Evolutionary conservation across 2,329 filamentous ascomycete genomes (phyloP).

Genomic region (Sordariomycetes sp.): DNA sequence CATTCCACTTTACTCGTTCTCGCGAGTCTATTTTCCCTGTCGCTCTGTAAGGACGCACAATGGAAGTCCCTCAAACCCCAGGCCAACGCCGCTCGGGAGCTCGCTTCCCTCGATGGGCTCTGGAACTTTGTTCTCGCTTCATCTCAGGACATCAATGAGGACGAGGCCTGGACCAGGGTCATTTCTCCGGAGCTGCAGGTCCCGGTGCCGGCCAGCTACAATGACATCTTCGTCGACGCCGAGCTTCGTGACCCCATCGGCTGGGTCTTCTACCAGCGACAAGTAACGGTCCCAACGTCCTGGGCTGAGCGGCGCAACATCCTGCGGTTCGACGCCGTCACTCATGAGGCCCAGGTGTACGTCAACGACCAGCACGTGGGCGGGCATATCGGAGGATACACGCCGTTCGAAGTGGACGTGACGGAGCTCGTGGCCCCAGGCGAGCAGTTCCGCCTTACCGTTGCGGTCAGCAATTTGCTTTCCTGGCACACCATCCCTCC

Average conservation of each 20-base stretch:
- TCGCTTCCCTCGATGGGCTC: conserved; percentile 11
- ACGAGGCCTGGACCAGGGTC: neutral
- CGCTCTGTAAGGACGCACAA: neutral
- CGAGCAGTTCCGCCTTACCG: conserved; percentile 15
- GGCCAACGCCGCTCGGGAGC: neutral
- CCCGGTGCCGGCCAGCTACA: conserved; percentile 15
- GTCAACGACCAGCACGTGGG: conserved; percentile 40
- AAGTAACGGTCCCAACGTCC: conserved; percentile 12
- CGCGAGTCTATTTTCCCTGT: neutral
- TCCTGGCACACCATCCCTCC: conserved; percentile 18
- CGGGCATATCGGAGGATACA: conserved; percentile 46
- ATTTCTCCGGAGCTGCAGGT: conserved; percentile 12
- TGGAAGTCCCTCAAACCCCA: neutral
- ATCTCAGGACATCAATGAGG: conserved; percentile 12
- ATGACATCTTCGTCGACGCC: conserved; percentile 12
- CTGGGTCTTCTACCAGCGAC: conserved; percentile 19
- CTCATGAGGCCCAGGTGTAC: conserved; percentile 50
- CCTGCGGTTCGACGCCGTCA: conserved; percentile 49
- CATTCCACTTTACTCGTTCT: neutral
- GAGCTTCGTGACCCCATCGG: conserved; percentile 17
- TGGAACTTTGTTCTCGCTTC: conserved; percentile 13
- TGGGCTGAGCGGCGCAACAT: conserved; percentile 24
- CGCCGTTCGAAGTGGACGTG: conserved; percentile 47
- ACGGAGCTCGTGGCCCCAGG: conserved; percentile 27
- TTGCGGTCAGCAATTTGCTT: conserved; percentile 18